phyloP scores from a whole-genome alignment of 331 rosid genomes.

The Stylosanthes scabra region DNA sequence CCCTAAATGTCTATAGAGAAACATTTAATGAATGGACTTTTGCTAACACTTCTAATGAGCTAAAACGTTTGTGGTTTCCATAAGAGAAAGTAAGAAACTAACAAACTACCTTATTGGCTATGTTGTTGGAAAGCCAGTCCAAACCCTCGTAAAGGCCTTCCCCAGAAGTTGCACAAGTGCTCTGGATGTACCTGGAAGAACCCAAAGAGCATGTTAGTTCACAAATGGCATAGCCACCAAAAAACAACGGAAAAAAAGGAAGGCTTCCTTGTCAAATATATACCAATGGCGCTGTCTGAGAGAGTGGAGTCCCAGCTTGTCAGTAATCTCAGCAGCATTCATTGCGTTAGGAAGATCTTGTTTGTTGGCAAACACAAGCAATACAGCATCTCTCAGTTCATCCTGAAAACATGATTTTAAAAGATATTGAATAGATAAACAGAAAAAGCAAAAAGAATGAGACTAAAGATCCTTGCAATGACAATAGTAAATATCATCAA shows the following conservation, averaged over 20 bases:
- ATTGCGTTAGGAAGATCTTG: slow-evolving; percentile 99
- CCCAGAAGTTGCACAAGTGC: slow-evolving; percentile 99
- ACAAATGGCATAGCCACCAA: neutral
- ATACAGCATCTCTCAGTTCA: slow-evolving; percentile 96
- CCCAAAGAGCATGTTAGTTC: slow-evolving; percentile 30
- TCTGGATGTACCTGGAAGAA: slow-evolving; percentile 95
- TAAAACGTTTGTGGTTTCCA: neutral
- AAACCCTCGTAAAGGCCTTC: slow-evolving; percentile 99
- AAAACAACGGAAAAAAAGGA: too few species aligned
- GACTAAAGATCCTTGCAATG: slow-evolving; percentile 3
- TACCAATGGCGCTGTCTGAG: slow-evolving; percentile 99
- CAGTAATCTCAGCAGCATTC: slow-evolving; percentile 99
- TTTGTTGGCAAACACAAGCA: slow-evolving; percentile 99
- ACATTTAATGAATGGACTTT: neutral
- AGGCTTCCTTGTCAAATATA: slow-evolving; percentile 11
- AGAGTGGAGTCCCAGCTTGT: slow-evolving; percentile 99
- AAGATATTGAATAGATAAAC: neutral
- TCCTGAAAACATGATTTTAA: slow-evolving; percentile 58
- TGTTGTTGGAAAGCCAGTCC: slow-evolving; percentile 99
- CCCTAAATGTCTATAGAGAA: neutral
- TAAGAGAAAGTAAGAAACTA: slow-evolving; percentile 14
- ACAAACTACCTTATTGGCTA: slow-evolving; percentile 91
- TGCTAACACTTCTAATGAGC: slow-evolving; percentile 13
- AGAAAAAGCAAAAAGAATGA: neutral
- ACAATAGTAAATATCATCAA: slow-evolving; percentile 19